Percentiles rank a stretch among this genome's conserved stretches.
These are phyloP conservation scores for Yamadazyma laniorum DNA, from an alignment of 805 yeast species.

Conservation along the genomic window DNA sequence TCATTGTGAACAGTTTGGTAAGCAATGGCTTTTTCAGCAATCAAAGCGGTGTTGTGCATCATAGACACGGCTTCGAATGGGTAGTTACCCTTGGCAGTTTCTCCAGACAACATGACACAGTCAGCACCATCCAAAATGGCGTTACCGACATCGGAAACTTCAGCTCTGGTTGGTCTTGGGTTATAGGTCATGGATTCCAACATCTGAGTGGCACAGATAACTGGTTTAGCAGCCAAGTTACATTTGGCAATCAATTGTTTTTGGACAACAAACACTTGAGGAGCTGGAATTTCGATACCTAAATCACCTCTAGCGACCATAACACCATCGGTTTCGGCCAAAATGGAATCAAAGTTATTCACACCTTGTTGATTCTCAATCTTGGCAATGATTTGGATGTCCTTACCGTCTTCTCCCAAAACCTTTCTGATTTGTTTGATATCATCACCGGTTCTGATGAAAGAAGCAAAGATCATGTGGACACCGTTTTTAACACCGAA, in stretches of 20 bases:
- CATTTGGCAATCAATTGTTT: slow-evolving; percentile 98
- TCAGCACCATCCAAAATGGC: slow-evolving; percentile 99
- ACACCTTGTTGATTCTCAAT: slow-evolving; percentile 99
- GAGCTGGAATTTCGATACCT: slow-evolving; percentile 99
- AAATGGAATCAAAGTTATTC: slow-evolving; percentile 96
- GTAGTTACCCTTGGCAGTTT: slow-evolving; percentile 99
- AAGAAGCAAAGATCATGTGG: slow-evolving; percentile 98
- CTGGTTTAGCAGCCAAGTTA: slow-evolving; percentile 99
- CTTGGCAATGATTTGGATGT: slow-evolving; percentile 94
- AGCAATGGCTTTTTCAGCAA: slow-evolving; percentile 96
- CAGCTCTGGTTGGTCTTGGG: slow-evolving; percentile 99
- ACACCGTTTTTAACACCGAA: slow-evolving; percentile 98
- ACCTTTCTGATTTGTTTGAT: slow-evolving; percentile 88
- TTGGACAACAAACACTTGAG: slow-evolving; percentile 97
- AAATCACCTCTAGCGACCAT: slow-evolving; percentile 99
- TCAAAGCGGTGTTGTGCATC: slow-evolving; percentile 97
- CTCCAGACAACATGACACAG: slow-evolving; percentile 99
- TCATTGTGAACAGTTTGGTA: slow-evolving; percentile 83
- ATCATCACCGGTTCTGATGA: slow-evolving; percentile 93
- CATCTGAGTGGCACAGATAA: slow-evolving; percentile 99
- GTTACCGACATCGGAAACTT: slow-evolving; percentile 98
- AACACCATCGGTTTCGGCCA: slow-evolving; percentile 95
- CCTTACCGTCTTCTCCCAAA: slow-evolving; percentile 94
- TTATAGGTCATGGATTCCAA: slow-evolving; percentile 98
- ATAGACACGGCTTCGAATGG: slow-evolving; percentile 96